Percentiles rank a stretch among this genome's conserved stretches.
phyloP scores from a whole-genome alignment of 805 yeast species.

The Candida hispaniensis region DNA sequence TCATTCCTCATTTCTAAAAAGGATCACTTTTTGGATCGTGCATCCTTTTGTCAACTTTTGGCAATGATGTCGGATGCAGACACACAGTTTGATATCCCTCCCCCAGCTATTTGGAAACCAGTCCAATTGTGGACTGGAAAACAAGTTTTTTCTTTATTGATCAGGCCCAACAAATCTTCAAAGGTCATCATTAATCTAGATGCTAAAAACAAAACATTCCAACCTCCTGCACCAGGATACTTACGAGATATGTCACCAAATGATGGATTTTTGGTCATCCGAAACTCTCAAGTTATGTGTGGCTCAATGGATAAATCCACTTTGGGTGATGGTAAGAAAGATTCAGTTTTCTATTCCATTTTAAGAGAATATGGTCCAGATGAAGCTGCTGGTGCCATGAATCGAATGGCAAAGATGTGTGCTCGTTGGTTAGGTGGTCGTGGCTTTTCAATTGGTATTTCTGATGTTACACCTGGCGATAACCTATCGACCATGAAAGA shows the following conservation, averaged over 20 bases:
- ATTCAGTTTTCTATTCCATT: slow-evolving; percentile 90
- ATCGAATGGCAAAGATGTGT: slow-evolving; percentile 97
- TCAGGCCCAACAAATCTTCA: slow-evolving; percentile 65
- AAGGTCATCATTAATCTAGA: slow-evolving; percentile 83
- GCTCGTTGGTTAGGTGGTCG: slow-evolving; percentile 90
- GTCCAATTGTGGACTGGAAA: slow-evolving; percentile 92
- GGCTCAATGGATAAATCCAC: slow-evolving; percentile 97
- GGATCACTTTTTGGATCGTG: slow-evolving; percentile 86
- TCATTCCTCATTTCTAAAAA: slow-evolving; percentile 86
- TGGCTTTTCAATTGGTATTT: slow-evolving; percentile 95
- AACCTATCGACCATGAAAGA: slow-evolving; percentile 72
- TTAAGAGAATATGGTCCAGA: slow-evolving; percentile 93
- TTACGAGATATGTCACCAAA: slow-evolving; percentile 96
- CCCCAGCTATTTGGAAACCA: slow-evolving; percentile 90
- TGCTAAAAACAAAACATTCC: slow-evolving; percentile 85
- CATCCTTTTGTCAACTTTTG: slow-evolving; percentile 66
- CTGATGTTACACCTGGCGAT: slow-evolving; percentile 89
- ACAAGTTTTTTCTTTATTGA: slow-evolving; percentile 81
- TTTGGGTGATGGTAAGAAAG: slow-evolving; percentile 96
- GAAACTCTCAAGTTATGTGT: slow-evolving; percentile 78
- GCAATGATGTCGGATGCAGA: slow-evolving; percentile 95
- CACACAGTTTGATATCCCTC: slow-evolving; percentile 82
- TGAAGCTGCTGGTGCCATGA: slow-evolving; percentile 94
- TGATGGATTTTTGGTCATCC: slow-evolving; percentile 84
- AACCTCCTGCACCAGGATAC: slow-evolving; percentile 58